Percentiles rank a stretch among this genome's conserved stretches.
Conservation (phyloP, 1,284 basidiomycete species). For the Cryptococcus wingfieldii region DNA sequence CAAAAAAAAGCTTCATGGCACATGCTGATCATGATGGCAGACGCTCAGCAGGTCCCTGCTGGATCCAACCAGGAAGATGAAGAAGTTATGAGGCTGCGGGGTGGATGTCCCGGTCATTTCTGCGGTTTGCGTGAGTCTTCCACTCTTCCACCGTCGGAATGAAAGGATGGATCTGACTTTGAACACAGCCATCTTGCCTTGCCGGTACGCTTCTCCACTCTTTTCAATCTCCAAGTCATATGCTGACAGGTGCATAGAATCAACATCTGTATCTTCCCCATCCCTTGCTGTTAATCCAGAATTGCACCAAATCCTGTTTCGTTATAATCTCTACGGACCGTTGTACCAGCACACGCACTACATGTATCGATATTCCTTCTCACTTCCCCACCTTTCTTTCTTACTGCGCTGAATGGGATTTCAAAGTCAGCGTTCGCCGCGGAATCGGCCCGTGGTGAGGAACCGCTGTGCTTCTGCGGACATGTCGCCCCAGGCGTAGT, state of each 20-base stretch:
- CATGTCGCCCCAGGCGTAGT: background rate
- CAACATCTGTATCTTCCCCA: conserved; percentile 45
- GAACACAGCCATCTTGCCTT: conserved; percentile 40
- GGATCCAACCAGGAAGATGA: conserved; percentile 20
- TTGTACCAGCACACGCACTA: background rate
- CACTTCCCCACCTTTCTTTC: background rate
- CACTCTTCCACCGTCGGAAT: background rate
- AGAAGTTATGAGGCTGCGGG: conserved; percentile 32
- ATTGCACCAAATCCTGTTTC: too few species aligned
- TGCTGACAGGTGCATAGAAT: conserved; percentile 13
- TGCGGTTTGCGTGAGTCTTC: conserved; percentile 41
- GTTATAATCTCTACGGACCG: background rate
- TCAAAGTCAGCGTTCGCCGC: background rate
- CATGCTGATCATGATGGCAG: background rate
- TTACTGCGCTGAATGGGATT: background rate
- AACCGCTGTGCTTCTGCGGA: background rate
- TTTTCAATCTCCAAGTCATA: background rate
- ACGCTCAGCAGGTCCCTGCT: background rate
- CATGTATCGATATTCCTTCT: background rate
- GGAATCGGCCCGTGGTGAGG: background rate
- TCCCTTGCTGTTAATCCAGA: conserved; percentile 38
- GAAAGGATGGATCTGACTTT: conserved; percentile 6
- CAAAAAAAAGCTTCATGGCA: background rate
- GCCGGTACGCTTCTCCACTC: conserved; percentile 26
- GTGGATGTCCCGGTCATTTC: conserved; percentile 43